Evolutionary conservation across 257 asterid genomes (phyloP).

Genomic region (Scutellaria galericulata): DNA sequence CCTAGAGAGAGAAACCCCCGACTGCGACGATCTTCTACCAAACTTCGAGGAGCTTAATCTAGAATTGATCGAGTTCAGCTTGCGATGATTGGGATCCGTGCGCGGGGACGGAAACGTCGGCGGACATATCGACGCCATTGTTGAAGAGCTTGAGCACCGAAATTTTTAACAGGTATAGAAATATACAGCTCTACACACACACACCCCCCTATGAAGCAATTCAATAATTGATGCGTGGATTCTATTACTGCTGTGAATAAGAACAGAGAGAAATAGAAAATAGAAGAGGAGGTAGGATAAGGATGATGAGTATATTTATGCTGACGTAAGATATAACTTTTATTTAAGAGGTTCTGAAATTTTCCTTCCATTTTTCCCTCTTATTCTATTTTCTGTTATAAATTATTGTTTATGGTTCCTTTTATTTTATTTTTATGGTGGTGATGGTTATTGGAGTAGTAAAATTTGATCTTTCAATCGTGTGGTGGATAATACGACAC

Average conservation of each 20-base stretch:
- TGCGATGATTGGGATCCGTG: conserved; percentile 46
- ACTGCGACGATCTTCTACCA: conserved; percentile 36
- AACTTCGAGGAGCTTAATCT: conserved; percentile 46
- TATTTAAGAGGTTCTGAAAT: conserved; percentile 9
- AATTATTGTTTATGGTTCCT: no score
- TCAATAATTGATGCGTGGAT: background rate
- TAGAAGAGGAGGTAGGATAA: conserved; percentile 33
- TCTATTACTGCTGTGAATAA: background rate
- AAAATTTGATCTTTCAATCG: no score
- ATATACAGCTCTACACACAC: background rate
- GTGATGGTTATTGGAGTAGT: background rate
- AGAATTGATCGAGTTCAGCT: conserved; percentile 42
- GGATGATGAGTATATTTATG: conserved; percentile 35
- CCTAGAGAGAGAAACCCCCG: conserved; percentile 48
- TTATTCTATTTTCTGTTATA: background rate
- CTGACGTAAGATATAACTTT: conserved; percentile 27
- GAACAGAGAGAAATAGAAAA: background rate
- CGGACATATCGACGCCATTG: conserved; percentile 76
- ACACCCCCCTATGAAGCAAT: background rate
- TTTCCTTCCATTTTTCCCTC: conserved; percentile 1
- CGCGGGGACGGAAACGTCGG: conserved; percentile 60
- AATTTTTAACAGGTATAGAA: background rate
- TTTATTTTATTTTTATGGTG: background rate
- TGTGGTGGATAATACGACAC: no score
- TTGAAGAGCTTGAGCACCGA: conserved; percentile 28